Evolutionary conservation across 257 asterid genomes (phyloP), one percentile per base, ranked within the genome.

Genomic region (Linaria vulgaris): DNA sequence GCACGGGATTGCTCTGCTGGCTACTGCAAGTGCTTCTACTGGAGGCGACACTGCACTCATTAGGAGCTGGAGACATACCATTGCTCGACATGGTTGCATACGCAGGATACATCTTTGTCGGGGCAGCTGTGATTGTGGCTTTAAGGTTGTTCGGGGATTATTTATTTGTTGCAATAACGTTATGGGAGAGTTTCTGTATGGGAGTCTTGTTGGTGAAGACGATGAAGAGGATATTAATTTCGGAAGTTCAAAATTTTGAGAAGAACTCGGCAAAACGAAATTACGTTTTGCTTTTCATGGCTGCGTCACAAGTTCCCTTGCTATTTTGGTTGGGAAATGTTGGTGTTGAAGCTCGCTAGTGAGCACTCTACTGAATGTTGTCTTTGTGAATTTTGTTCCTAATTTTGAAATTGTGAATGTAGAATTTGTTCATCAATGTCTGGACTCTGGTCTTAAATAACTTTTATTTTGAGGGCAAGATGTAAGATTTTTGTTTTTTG

Each of bases 161-260:
- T 59, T 25, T 69, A 9, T 63, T 57, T 38, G 64, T 53, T 23
- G 66, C 10, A 17, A 43, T 16, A 41, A 59, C 59, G 0, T 46
- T 63, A 52, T 76, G 81, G 81, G 75, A 59, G 63, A 71, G 81
- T 41, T 64, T 76, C 10, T 76, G 72, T 46, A 59, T 64, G 78
- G 81, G 69, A n/a, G 69, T 76, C 37, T 48, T 76, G 69, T 41
- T 76, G 77, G 78, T 76, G 56, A 76, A 72, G 70, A 76, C 75
- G 3, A 72, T 72, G 75, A 76, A 72, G 67, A 68, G 78, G 72
- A 72, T 76, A 22, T 56, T 76, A 21, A 63, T 76, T 21, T 72
- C 72, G 21, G 78, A 76, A 56, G 69, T 71, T 9, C 73, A 45
- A 51, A 21, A 69, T 30, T 74, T 65, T 21, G 77, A 76, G 41